These are phyloP conservation scores for Aplosporella prunicola DNA, from an alignment of 2,329 filamentous ascomycete species.

Conservation along the genomic window DNA sequence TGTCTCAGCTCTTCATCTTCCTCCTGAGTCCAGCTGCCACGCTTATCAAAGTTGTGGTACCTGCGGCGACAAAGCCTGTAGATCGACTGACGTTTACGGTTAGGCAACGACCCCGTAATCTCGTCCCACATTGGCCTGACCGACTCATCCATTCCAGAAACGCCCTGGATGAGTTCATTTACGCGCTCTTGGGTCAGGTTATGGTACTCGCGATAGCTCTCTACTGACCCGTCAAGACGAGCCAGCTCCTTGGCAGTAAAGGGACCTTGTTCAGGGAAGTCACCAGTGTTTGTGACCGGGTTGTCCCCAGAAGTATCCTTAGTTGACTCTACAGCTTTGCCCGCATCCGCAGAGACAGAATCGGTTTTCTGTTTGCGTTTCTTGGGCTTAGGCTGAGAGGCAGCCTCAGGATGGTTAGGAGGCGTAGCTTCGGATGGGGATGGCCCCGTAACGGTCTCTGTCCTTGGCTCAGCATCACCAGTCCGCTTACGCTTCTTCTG, in stretches of 20 bases:
- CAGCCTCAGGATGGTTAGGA: background rate
- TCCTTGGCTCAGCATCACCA: too few species aligned
- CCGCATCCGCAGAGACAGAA: background rate
- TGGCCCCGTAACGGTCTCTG: background rate
- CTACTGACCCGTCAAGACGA: slow-evolving; percentile 14
- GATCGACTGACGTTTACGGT: slow-evolving; percentile 24
- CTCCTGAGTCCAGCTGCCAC: slow-evolving; percentile 49
- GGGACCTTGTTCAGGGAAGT: slow-evolving; percentile 10
- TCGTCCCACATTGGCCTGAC: slow-evolving; percentile 31
- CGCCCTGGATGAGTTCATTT: slow-evolving; percentile 16
- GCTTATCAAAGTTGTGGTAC: slow-evolving; percentile 56
- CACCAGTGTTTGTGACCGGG: background rate
- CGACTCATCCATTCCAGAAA: slow-evolving; percentile 2
- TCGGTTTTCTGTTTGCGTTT: slow-evolving; percentile 2
- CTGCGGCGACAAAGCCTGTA: slow-evolving; percentile 46
- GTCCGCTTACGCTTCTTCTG: slow-evolving; percentile 9
- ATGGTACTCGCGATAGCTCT: slow-evolving; percentile 16
- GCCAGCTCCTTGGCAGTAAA: slow-evolving; percentile 15
- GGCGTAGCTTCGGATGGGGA: background rate
- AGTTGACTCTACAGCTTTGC: background rate
- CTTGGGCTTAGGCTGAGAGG: slow-evolving; percentile 1
- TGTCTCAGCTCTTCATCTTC: slow-evolving; percentile 47
- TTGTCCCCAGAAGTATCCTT: background rate
- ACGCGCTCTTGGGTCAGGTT: slow-evolving; percentile 13
- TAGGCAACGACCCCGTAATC: slow-evolving; percentile 21